These are phyloP conservation scores for Aspergillus heteromorphus DNA, from an alignment of 495 filamentous ascomycete species.

Conservation along the genomic window DNA sequence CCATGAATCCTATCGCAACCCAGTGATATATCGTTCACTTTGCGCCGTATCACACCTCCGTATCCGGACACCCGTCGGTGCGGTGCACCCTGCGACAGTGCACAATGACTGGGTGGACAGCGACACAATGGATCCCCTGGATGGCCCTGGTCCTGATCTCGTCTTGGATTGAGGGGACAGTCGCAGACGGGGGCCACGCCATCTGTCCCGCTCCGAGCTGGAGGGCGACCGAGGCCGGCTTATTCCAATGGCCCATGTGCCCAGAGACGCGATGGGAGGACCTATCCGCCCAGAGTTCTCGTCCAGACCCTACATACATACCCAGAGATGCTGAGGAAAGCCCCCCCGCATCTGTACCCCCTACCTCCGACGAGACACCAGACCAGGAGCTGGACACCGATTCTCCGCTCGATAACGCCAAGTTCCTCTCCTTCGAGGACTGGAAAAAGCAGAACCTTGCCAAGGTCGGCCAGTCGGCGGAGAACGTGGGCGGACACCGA, in stretches of 20 bases:
- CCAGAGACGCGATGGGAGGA: constrained; percentile 16
- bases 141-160: constrained; percentile 8
- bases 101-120: constrained; percentile 9
- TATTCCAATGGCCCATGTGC: constrained; percentile 19
- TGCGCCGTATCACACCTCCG: neutral
- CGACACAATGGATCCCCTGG: constrained; percentile 8
- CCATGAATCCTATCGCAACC: constrained; percentile 2
- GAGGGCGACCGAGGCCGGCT: constrained; percentile 11
- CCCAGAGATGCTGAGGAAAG: neutral
- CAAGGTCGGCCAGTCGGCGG: constrained; percentile 76
- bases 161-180: constrained; percentile 5
- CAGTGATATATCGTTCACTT: neutral
- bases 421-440: constrained; percentile 96
- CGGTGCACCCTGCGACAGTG: neutral
- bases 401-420: constrained; percentile 70
- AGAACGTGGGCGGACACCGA: constrained; percentile 54
- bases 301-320: neutral
- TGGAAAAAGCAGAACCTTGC: constrained; percentile 95
- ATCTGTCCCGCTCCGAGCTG: constrained; percentile 12
- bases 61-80: neutral
- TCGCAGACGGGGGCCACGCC: constrained; percentile 5
- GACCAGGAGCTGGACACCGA: constrained; percentile 52
- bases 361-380: constrained; percentile 7
- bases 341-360: constrained; percentile 2
- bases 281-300: neutral